These are phyloP conservation scores for Dissoconium aciculare DNA, from an alignment of 2,329 filamentous ascomycete species.

Conservation along the genomic window DNA sequence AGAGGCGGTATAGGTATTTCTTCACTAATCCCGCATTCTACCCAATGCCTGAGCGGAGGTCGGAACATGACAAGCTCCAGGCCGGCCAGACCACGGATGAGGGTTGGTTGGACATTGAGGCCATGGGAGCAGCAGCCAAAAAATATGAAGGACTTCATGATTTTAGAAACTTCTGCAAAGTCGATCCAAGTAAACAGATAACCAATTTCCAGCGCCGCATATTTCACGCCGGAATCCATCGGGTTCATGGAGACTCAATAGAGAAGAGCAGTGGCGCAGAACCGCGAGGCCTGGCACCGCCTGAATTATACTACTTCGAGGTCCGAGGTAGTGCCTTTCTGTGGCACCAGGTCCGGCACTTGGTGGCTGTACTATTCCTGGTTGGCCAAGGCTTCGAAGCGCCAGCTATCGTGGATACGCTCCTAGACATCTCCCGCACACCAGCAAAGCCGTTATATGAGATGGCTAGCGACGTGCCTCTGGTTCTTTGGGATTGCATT, in stretches of 20 bases:
- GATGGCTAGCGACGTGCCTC: conserved; percentile 77
- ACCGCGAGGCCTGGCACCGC: conserved; percentile 5
- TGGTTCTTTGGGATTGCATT: conserved; percentile 92
- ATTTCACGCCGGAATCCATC: conserved; percentile 63
- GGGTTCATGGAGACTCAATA: conserved; percentile 31
- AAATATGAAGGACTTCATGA: conserved; percentile 73
- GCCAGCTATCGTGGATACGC: conserved; percentile 53
- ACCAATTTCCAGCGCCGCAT: conserved; percentile 67
- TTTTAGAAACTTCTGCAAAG: conserved; percentile 93
- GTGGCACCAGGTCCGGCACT: conserved; percentile 95
- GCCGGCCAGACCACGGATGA: conserved; percentile 28
- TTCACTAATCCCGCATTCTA: conserved; percentile 87
- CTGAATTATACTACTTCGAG: conserved; percentile 74
- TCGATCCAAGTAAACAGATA: conserved; percentile 81
- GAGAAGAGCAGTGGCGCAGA: conserved; percentile 2
- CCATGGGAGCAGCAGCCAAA: conserved; percentile 71
- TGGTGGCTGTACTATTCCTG: conserved; percentile 84
- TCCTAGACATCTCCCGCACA: conserved; percentile 58
- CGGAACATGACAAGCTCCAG: conserved; percentile 12
- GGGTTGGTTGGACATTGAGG: conserved; percentile 74
- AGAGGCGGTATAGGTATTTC: conserved; percentile 89
- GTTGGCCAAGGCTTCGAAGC: conserved; percentile 77
- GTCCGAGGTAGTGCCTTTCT: conserved; percentile 85
- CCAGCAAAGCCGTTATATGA: conserved; percentile 72
- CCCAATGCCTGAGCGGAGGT: conserved; percentile 36